Conservation (phyloP, 306 rosid species). For the Quercus parvula region DNA sequence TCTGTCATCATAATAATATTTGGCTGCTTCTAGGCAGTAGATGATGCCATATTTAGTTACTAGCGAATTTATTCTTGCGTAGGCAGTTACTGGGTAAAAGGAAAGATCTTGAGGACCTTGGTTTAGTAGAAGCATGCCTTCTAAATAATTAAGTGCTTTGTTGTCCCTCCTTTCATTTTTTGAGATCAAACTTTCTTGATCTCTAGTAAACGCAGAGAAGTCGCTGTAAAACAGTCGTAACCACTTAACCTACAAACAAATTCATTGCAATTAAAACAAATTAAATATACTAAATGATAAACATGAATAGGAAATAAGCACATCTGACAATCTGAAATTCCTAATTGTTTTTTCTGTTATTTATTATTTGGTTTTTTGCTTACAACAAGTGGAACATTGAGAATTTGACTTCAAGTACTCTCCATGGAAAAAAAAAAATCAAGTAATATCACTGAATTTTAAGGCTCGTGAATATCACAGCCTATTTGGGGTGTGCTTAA, state of each 20-base stretch:
- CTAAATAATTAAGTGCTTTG: conserved; percentile 50
- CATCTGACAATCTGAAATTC: too few species aligned
- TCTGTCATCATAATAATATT: conserved; percentile 46
- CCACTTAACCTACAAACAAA: conserved; percentile 65
- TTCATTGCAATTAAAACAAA: background rate
- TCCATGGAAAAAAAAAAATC: too few species aligned
- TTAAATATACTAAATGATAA: background rate
- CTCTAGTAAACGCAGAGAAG: conserved; percentile 52
- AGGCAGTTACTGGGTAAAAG: conserved; percentile 51
- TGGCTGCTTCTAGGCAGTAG: conserved; percentile 56
- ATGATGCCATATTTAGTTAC: conserved; percentile 47
- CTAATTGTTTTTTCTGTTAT: too few species aligned
- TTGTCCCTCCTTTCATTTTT: conserved; percentile 18
- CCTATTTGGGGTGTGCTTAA: too few species aligned
- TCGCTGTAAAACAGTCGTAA: conserved; percentile 52
- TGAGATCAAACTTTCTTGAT: conserved; percentile 68
- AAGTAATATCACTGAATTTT: too few species aligned
- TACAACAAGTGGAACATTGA: too few species aligned
- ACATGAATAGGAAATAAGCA: background rate
- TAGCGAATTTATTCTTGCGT: conserved; percentile 47
- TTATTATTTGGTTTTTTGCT: too few species aligned
- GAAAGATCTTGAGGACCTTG: conserved; percentile 58
- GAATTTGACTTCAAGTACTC: too few species aligned
- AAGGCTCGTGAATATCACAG: too few species aligned
- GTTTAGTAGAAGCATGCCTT: conserved; percentile 58